Percentiles rank a stretch among this genome's conserved stretches.
phyloP scores from a whole-genome alignment of 2,329 filamentous ascomycete species.

The Rhynchosporium secalis region DNA sequence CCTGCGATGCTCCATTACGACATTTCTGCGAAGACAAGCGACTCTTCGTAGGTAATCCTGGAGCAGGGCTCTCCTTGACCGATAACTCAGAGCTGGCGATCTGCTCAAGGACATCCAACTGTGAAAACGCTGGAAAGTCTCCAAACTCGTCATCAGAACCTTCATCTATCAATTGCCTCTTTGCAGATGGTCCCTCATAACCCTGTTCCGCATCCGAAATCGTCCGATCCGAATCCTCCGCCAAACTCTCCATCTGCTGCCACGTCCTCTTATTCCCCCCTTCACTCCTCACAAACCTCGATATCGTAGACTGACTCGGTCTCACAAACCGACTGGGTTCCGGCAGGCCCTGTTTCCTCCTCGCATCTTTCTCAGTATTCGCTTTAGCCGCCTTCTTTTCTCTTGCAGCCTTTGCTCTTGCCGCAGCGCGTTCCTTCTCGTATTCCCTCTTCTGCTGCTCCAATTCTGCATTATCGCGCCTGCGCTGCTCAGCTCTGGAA shows the following conservation, averaged over 20 bases:
- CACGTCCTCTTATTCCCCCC: slow-evolving; percentile 29
- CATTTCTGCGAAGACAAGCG: neutral
- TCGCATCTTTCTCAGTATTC: slow-evolving; percentile 49
- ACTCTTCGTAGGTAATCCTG: slow-evolving; percentile 2
- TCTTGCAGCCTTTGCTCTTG: slow-evolving; percentile 50
- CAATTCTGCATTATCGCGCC: slow-evolving; percentile 44
- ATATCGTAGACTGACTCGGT: slow-evolving; percentile 59
- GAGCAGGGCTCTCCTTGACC: neutral
- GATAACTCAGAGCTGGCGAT: slow-evolving; percentile 26
- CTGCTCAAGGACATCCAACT: slow-evolving; percentile 33
- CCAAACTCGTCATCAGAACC: slow-evolving; percentile 40
- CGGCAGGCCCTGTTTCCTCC: slow-evolving; percentile 53
- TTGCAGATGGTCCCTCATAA: slow-evolving; percentile 18
- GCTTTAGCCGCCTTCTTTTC: slow-evolving; percentile 60
- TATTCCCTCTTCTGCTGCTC: slow-evolving; percentile 50
- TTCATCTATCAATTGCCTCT: slow-evolving; percentile 18
- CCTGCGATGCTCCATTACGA: slow-evolving; percentile 13
- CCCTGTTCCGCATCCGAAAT: neutral
- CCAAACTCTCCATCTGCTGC: slow-evolving; percentile 26
- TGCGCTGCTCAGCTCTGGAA: slow-evolving; percentile 42
- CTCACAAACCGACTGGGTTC: slow-evolving; percentile 49
- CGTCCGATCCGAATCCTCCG: slow-evolving; percentile 27
- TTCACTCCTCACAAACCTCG: slow-evolving; percentile 48
- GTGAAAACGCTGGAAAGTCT: slow-evolving; percentile 38
- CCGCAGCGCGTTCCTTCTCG: slow-evolving; percentile 53